A percentile compares a stretch with the other conserved stretches of the same genome.
Conservation (phyloP, 2,329 filamentous ascomycete species). For the Aspergillus ibericus region DNA sequence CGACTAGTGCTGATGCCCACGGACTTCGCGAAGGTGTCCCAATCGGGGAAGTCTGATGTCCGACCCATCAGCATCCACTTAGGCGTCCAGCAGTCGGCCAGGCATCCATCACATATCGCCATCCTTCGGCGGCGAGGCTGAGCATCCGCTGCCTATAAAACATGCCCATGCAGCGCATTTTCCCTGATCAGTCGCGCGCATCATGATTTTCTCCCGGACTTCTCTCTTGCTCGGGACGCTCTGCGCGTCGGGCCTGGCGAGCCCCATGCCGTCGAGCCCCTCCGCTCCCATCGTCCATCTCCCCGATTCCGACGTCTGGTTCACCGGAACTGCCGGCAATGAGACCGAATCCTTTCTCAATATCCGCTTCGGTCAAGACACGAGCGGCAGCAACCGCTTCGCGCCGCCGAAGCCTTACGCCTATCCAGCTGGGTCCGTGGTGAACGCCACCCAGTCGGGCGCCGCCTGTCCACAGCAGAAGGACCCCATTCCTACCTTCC, state of each 20-base stretch:
- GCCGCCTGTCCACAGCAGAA: background rate
- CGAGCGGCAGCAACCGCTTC: background rate
- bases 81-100: too few species aligned
- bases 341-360: background rate
- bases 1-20: too few species aligned
- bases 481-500: background rate
- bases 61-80: too few species aligned
- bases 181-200: too few species aligned
- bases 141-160: too few species aligned
- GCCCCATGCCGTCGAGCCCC: background rate
- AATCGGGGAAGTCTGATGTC: too few species aligned
- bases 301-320: background rate
- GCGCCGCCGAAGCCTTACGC: background rate
- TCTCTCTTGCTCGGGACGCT: background rate
- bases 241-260: background rate
- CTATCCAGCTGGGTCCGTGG: background rate
- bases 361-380: background rate
- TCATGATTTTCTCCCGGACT: background rate
- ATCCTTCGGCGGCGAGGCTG: too few species aligned
- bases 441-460: background rate
- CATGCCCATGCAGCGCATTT: too few species aligned
- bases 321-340: background rate
- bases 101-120: too few species aligned
- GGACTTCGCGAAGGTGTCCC: too few species aligned
- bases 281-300: background rate